These are phyloP conservation scores for Mucor lusitanicus DNA, from an alignment of 371 early-diverging fungal genomes.

Conservation along the genomic window DNA sequence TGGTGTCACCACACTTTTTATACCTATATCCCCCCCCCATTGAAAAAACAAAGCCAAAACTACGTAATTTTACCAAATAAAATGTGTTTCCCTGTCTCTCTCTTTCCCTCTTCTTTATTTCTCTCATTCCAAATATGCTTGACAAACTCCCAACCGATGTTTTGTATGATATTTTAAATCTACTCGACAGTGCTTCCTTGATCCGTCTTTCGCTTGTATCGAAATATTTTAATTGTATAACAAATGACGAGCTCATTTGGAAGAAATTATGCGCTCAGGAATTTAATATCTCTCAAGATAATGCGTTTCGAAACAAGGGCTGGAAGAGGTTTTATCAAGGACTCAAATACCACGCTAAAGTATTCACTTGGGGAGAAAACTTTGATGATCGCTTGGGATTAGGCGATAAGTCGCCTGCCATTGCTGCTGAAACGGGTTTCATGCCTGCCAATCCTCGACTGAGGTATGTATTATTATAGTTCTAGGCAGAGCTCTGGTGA, in stretches of 20 bases:
- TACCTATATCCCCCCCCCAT: not conserved
- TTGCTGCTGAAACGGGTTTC: not conserved
- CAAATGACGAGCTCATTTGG: constrained; percentile 46
- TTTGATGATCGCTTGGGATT: constrained; percentile 31
- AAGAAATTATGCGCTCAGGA: constrained; percentile 33
- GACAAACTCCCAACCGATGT: constrained; percentile 21
- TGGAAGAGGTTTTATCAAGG: constrained; percentile 44
- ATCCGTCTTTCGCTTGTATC: constrained; percentile 21
- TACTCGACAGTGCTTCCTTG: constrained; percentile 26
- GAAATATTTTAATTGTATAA: constrained; percentile 22
- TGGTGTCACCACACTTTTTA: not conserved
- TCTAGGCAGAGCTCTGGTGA: not conserved
- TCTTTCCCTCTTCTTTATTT: constrained; percentile 3
- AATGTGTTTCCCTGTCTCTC: not conserved
- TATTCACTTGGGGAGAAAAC: constrained; percentile 51
- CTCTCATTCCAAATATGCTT: constrained; percentile 4
- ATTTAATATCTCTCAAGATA: constrained; percentile 36
- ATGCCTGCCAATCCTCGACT: not conserved
- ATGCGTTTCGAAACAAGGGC: constrained; percentile 34
- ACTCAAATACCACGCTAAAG: constrained; percentile 26
- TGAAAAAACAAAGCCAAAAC: not conserved
- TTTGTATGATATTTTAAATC: constrained; percentile 23
- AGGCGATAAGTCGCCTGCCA: not conserved
- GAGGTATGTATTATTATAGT: not conserved
- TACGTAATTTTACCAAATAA: not conserved